These are phyloP conservation scores for Fagopyrum esculentum DNA, from an alignment of 148 eudicot species.

Conservation along the genomic window DNA sequence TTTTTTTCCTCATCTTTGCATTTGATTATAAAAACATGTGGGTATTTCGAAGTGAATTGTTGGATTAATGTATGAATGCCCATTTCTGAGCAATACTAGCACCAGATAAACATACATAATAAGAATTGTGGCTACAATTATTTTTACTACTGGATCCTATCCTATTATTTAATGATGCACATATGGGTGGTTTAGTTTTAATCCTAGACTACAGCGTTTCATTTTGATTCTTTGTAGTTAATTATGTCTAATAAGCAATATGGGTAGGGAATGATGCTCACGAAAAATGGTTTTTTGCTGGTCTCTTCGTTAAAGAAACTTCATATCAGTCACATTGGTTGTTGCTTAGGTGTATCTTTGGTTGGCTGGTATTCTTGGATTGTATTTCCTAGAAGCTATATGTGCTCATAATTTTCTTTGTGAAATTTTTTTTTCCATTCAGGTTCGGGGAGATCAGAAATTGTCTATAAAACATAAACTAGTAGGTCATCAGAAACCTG, in stretches of 20 bases:
- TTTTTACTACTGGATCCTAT: neutral
- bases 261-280: neutral
- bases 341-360: neutral
- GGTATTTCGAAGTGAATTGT: neutral
- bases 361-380: neutral
- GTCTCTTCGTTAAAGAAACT: neutral
- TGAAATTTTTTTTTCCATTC: neutral
- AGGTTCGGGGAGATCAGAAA: slow-evolving; percentile 43
- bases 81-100: neutral
- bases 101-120: neutral
- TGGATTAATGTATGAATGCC: neutral
- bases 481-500: slow-evolving; percentile 68
- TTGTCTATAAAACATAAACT: slow-evolving; percentile 45
- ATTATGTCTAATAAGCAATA: neutral
- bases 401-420: neutral
- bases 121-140: neutral
- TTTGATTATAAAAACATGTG: neutral
- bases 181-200: neutral
- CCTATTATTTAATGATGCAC: too few species aligned
- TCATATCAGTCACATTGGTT: neutral
- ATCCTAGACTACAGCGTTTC: neutral
- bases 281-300: neutral
- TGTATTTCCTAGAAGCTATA: neutral
- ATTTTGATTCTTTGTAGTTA: neutral
- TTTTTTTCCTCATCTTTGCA: neutral